phyloP scores from a whole-genome alignment of 2,329 filamentous ascomycete genomes.

The Fusarium domesticum region DNA sequence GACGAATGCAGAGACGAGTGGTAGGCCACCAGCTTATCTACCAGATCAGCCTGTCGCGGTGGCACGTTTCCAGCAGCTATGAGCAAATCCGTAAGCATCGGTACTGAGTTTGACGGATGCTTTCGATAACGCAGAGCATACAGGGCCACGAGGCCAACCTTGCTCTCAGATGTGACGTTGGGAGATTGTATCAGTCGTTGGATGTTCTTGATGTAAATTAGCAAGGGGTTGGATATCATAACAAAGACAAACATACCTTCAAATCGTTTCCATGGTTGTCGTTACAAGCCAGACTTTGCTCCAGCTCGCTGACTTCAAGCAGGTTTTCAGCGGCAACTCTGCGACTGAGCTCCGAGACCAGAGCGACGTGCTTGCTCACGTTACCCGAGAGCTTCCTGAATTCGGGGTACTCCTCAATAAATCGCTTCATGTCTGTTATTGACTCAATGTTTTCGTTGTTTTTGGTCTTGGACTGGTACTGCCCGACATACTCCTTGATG shows the following conservation, averaged over 20 bases:
- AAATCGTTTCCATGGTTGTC: slow-evolving; percentile 90
- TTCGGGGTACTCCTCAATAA: slow-evolving; percentile 97
- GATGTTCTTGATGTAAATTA: slow-evolving; percentile 57
- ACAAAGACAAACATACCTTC: slow-evolving; percentile 57
- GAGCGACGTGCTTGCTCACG: slow-evolving; percentile 95
- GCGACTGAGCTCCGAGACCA: slow-evolving; percentile 89
- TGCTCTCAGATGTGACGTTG: slow-evolving; percentile 73
- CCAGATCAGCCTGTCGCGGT: slow-evolving; percentile 70
- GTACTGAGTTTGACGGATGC: slow-evolving; percentile 76
- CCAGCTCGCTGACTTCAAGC: slow-evolving; percentile 94
- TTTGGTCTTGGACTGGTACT: slow-evolving; percentile 97
- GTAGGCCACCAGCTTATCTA: slow-evolving; percentile 79
- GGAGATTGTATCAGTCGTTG: slow-evolving; percentile 83
- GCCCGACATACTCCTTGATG: slow-evolving; percentile 97
- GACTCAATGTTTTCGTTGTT: slow-evolving; percentile 95
- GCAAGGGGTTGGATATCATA: slow-evolving; percentile 2
- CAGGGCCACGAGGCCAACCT: slow-evolving; percentile 86
- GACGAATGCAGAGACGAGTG: slow-evolving; percentile 81
- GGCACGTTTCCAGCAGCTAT: slow-evolving; percentile 79
- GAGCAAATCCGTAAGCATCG: slow-evolving; percentile 83
- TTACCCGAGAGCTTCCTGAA: slow-evolving; percentile 96
- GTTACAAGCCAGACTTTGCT: slow-evolving; percentile 95
- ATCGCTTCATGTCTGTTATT: slow-evolving; percentile 97
- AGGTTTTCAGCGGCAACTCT: slow-evolving; percentile 81
- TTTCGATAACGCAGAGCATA: slow-evolving; percentile 92